Conservation (phyloP, 1,284 basidiomycete genomes). For the Trichosporon sp. region DNA sequence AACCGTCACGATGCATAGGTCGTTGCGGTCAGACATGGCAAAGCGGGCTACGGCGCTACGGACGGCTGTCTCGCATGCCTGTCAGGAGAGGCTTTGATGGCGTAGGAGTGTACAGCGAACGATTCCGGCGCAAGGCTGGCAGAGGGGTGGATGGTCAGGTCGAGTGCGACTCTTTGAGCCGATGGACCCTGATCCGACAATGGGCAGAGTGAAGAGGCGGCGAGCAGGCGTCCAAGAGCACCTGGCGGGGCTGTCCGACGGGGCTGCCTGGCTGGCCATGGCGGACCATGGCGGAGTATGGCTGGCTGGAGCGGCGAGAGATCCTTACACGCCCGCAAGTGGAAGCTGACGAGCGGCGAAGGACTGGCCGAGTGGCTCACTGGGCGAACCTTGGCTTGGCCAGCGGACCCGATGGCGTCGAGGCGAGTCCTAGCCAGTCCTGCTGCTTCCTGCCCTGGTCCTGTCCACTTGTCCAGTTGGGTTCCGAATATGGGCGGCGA, state of each 20-base stretch:
- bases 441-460: too few relatives aligned
- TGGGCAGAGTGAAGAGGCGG: neutral
- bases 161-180: neutral
- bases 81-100: too few relatives aligned
- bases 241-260: neutral
- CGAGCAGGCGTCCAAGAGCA: neutral
- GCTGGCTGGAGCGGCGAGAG: too few relatives aligned
- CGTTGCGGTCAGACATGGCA: neutral
- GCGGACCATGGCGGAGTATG: too few relatives aligned
- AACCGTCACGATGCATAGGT: neutral
- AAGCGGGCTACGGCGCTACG: neutral
- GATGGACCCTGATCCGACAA: neutral
- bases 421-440: neutral
- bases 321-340: too few relatives aligned
- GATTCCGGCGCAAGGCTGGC: neutral
- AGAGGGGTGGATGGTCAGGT: neutral
- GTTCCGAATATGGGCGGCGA: neutral
- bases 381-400: neutral
- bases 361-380: too few relatives aligned
- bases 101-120: neutral
- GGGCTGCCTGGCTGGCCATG: neutral
- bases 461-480: neutral
- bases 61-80: neutral
- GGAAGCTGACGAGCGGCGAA: too few relatives aligned
- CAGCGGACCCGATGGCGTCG: neutral